Base-by-base conservation (phyloP, 2,329 filamentous ascomycete genomes). In the Aureobasidium subglaciale region DNA sequence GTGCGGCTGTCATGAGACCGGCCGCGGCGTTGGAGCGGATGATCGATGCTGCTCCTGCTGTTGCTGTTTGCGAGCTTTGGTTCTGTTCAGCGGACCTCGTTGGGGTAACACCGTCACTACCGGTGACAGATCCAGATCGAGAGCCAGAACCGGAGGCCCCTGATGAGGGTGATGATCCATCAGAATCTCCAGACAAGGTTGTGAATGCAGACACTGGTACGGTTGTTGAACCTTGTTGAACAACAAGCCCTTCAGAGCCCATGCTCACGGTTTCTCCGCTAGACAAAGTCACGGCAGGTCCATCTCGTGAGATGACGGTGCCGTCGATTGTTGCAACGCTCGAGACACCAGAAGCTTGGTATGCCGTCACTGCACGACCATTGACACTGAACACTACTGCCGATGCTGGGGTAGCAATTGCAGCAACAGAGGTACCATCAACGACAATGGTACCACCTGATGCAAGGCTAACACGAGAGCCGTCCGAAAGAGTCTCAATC, bases 211-310 rank as follows among this genome's bases (percentile, higher is more conserved):
- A 30, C 5, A 41, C 35, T 7, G 48, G 25, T 16, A 53, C 27
- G 2, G 41, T 48, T 6, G 41, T 46, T 4, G 53, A 46, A n/a
- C 38, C 40, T 13, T 55, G 27, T 9, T 55, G 40, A 32, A 46
- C 53, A 4, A 40, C 29, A 10, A 55, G 5, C 4, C 53, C 53
- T 3, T 13, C 13, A 4, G 53, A 46, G 11, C 37, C 52, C n/a
- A 58, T 53, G n/a, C 60, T 64, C 37, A 63, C 32, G 7, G 59
- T 41, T 9, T 59, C 18, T 6, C 62, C 62, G 18, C 58, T 42
- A 0, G 58, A 27, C 8, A 65, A 53, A 2, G 58, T 61, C 29
- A 59, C 46, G 5, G 58, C 48, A 10, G 59, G 40, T 4, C 61
- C 60, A 10, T 56, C 57, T 6, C 32, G 27, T 15, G 46, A 55